A percentile compares a stretch with the other conserved stretches of the same genome.
Conservation (phyloP, 306 rosid species). For the Lagenaria siceraria region DNA sequence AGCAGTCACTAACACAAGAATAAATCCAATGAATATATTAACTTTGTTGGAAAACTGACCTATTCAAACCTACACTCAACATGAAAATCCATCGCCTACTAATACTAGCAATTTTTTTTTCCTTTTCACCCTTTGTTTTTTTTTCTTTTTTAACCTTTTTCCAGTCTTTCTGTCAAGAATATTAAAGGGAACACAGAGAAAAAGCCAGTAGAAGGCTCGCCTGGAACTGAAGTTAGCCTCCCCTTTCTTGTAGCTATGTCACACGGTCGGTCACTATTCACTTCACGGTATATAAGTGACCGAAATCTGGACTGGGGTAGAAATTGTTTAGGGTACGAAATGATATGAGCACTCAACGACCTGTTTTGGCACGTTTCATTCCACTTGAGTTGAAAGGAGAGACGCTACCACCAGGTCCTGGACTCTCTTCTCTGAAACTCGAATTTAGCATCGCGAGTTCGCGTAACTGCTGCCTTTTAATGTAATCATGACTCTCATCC, state of each 20-base stretch:
- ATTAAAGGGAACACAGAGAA: neutral
- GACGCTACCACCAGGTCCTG: constrained; percentile 80
- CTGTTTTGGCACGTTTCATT: constrained; percentile 90
- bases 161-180: constrained; percentile 2
- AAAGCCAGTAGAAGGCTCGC: constrained; percentile 4
- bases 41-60: constrained; percentile 22
- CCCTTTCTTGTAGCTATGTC: neutral
- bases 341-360: constrained; percentile 35
- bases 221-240: constrained; percentile 2
- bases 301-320: neutral
- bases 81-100: constrained; percentile 17
- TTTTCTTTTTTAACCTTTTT: neutral
- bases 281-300: neutral
- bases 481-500: constrained; percentile 90
- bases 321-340: neutral
- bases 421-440: constrained; percentile 83
- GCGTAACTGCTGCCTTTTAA: constrained; percentile 86
- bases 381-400: constrained; percentile 94
- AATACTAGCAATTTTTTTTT: neutral
- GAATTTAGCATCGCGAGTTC: constrained; percentile 86
- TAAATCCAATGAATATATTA: constrained; percentile 78
- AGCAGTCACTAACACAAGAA: constrained; percentile 66
- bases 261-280: neutral
- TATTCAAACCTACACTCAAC: constrained; percentile 39
- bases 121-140: neutral